Evolutionary conservation across 2,329 filamentous ascomycete genomes (phyloP).

Genomic region (Nectriaceae sp.): DNA sequence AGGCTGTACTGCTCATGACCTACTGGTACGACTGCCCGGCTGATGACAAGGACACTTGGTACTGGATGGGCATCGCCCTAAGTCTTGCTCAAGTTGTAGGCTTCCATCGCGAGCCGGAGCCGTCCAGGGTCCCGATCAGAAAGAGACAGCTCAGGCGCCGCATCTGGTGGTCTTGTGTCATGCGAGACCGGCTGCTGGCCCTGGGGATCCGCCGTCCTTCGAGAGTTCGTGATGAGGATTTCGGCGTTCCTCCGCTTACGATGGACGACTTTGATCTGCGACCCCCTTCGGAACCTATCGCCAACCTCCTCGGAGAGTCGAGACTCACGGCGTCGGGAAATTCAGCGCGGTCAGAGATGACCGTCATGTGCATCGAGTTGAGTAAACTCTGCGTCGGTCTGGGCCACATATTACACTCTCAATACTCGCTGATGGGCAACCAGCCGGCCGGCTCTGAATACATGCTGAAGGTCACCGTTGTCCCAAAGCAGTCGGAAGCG

Average conservation of each 20-base stretch:
- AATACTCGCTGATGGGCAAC: slow-evolving; percentile 7
- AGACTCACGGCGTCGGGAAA: not conserved
- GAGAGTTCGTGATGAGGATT: slow-evolving; percentile 11
- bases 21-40: slow-evolving; percentile 11
- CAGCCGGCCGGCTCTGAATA: not conserved
- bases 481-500: not conserved
- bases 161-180: slow-evolving; percentile 15
- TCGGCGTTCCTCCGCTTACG: slow-evolving; percentile 2
- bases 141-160: slow-evolving; percentile 5
- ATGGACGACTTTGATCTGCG: slow-evolving; percentile 6
- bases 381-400: slow-evolving; percentile 8
- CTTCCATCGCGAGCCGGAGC: slow-evolving; percentile 8
- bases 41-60: slow-evolving; percentile 15
- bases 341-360: slow-evolving; percentile 1
- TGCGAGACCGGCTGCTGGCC: slow-evolving; percentile 9
- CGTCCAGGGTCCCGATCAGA: not conserved
- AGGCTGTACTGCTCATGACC: slow-evolving; percentile 11
- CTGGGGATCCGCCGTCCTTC: slow-evolving; percentile 11
- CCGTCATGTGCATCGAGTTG: slow-evolving; percentile 7
- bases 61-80: slow-evolving; percentile 15
- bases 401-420: slow-evolving; percentile 7
- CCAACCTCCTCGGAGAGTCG: slow-evolving; percentile 3
- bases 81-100: slow-evolving; percentile 7
- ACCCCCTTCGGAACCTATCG: not conserved
- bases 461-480: slow-evolving; percentile 2